Evolutionary conservation across 2,329 filamentous ascomycete genomes (phyloP).

Genomic region (Neofusicoccum cordaticola): DNA sequence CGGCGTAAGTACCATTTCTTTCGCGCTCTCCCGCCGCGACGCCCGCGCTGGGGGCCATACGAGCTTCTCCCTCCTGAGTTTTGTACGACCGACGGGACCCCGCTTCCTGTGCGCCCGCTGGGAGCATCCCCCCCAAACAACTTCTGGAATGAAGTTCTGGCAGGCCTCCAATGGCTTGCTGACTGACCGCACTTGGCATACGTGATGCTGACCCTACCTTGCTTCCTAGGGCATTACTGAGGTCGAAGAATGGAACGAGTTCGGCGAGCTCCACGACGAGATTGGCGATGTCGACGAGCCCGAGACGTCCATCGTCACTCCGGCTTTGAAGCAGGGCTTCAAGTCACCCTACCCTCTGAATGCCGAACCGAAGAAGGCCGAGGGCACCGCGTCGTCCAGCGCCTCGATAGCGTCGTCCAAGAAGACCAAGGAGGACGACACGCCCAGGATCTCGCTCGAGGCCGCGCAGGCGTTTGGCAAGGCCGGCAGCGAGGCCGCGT

Average conservation of each 20-base stretch:
- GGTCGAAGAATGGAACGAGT: conserved; percentile 99
- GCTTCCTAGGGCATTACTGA: conserved; percentile 75
- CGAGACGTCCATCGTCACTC: conserved; percentile 29
- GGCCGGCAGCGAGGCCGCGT: conserved; percentile 36
- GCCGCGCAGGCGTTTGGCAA: conserved; percentile 37
- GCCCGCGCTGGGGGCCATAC: not conserved
- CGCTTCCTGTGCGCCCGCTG: not conserved
- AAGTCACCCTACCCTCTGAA: conserved; percentile 21
- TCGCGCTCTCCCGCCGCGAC: not conserved
- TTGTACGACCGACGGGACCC: too few species aligned
- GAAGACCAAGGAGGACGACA: conserved; percentile 26
- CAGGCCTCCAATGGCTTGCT: not conserved
- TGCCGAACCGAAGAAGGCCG: conserved; percentile 12
- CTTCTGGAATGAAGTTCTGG: not conserved
- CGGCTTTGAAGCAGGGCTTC: conserved; percentile 25
- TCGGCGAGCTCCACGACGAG: conserved; percentile 87
- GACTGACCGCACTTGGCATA: not conserved
- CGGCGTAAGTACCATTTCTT: conserved; percentile 60
- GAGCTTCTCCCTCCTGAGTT: not conserved
- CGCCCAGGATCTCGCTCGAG: conserved; percentile 25
- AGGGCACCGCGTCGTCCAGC: conserved; percentile 15
- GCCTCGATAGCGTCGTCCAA: conserved; percentile 18
- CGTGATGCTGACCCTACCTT: not conserved
- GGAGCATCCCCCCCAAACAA: not conserved
- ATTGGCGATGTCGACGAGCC: conserved; percentile 55